Evolutionary conservation across 139 green algal species (phyloP), one percentile per base, ranked within the genome.

Genomic region (Chlorella sorokiniana): DNA sequence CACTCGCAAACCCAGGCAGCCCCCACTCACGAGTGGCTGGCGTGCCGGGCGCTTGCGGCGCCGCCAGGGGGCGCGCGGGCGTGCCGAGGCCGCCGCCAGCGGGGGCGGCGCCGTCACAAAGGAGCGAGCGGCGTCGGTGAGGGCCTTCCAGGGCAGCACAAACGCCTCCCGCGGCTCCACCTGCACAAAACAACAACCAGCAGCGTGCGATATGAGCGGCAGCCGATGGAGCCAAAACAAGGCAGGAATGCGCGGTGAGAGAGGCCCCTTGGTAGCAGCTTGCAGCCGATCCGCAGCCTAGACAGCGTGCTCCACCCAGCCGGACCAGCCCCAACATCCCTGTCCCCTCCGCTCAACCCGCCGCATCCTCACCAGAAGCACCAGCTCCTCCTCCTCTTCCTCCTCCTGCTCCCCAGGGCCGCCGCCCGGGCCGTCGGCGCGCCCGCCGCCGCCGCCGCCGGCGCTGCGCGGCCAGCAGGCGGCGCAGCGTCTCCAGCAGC

Each of bases 401-500:
- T 77, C 81, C 29, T 79, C 48, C 45, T 69, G 42, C 41, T 64
- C 20, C 7, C 16, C 70, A 2, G 16, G 7, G 4, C 20, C 59
- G 23, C 25, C 37, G 20, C 18, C 52, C 22, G 22, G 7, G 38
- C 22, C 64, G 63, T 35, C 1, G 64, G 18, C 48, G 33, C 63
- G 0, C 3, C 42, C 31, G 42, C 76, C 25, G 10, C 41, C 16
- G 62, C 62, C 6, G 40, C 77, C 44, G 33, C 23, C 5, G 22
- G 42, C 20, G 40, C 81, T 44, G 42, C n/a, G 59, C 48, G 25
- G 85, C 79, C 42, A 90, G 83, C 31, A 88, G 37, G 7, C 82
- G 78, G 41, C 81, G 84, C 40, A 92, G 74, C 14, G 82, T 85
- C 79, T 90, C 82, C 29, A 92, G 76, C 63, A 92, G 79, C 25